A percentile compares a stretch with the other conserved stretches of the same genome.
Evolutionary conservation across 2,329 filamentous ascomycete species (phyloP).

Genomic region (Diaporthe destruens): DNA sequence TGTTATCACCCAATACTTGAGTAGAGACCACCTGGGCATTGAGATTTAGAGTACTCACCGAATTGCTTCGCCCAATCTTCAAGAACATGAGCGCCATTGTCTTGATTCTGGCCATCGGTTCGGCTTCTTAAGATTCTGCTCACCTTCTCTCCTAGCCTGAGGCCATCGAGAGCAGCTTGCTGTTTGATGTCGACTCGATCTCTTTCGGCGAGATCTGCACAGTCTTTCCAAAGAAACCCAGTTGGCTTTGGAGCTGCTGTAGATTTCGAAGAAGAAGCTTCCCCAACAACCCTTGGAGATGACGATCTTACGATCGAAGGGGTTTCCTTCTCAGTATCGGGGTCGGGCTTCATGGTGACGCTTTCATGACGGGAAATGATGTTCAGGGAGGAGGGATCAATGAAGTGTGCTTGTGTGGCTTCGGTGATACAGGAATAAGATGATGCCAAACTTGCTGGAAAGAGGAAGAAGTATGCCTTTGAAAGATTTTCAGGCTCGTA

Average conservation of each 20-base stretch:
- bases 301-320: too few relatives aligned
- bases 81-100: fast-evolving
- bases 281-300: too few relatives aligned
- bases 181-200: constrained; percentile 20
- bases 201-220: fast-evolving
- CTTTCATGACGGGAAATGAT: neutral
- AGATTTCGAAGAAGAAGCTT: neutral
- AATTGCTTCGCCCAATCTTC: neutral
- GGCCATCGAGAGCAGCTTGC: neutral
- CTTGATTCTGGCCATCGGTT: neutral
- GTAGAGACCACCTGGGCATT: too few relatives aligned
- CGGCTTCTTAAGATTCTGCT: neutral
- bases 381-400: too few relatives aligned
- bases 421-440: neutral
- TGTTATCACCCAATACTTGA: too few relatives aligned
- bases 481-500: too few relatives aligned
- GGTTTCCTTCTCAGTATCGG: neutral
- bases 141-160: neutral
- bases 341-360: neutral
- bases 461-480: too few relatives aligned
- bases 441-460: neutral
- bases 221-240: neutral
- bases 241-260: neutral
- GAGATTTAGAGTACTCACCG: neutral
- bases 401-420: neutral